A percentile compares a stretch with the other conserved stretches of the same genome.
phyloP scores from a whole-genome alignment of 176 grass and related monocot genomes.

The Oryza longistaminata region DNA sequence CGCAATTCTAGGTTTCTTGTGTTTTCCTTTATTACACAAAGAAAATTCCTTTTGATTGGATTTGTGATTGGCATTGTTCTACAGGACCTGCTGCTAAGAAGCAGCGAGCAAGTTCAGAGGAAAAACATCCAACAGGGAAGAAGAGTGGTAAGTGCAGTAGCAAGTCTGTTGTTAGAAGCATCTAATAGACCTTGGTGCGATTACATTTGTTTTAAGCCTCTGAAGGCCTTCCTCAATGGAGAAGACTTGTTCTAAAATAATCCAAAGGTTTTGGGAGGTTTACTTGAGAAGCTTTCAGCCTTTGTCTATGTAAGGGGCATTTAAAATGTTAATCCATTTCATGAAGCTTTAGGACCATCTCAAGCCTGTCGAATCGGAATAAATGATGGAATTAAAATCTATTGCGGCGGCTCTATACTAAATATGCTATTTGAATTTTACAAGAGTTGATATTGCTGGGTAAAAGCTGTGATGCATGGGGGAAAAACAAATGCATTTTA shows the following conservation, averaged over 20 bases:
- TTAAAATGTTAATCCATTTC: neutral
- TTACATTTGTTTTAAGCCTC: neutral
- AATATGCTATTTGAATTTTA: neutral
- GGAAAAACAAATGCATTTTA: neutral
- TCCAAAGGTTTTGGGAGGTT: neutral
- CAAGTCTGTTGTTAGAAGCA: slow-evolving; percentile 9
- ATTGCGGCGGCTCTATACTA: neutral
- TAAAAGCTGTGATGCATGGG: neutral
- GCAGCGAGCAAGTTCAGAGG: slow-evolving; percentile 35
- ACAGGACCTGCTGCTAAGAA: slow-evolving; percentile 60
- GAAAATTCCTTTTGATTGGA: neutral
- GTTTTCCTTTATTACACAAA: neutral
- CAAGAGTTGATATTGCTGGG: neutral
- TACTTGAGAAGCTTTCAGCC: slow-evolving; percentile 8
- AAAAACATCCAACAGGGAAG: slow-evolving; percentile 43
- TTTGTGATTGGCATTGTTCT: slow-evolving; percentile 15
- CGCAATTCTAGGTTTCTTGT: slow-evolving; percentile 6
- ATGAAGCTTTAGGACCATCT: neutral
- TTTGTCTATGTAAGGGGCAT: neutral
- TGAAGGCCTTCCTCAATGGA: neutral
- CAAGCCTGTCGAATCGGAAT: neutral
- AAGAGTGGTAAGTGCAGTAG: slow-evolving; percentile 62
- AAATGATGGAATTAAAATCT: neutral
- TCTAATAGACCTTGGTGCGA: slow-evolving; percentile 9
- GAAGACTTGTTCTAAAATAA: neutral